Evolutionary conservation across 129 eudicot genomes (phyloP).

Genomic region (Cynara cardunculus): DNA sequence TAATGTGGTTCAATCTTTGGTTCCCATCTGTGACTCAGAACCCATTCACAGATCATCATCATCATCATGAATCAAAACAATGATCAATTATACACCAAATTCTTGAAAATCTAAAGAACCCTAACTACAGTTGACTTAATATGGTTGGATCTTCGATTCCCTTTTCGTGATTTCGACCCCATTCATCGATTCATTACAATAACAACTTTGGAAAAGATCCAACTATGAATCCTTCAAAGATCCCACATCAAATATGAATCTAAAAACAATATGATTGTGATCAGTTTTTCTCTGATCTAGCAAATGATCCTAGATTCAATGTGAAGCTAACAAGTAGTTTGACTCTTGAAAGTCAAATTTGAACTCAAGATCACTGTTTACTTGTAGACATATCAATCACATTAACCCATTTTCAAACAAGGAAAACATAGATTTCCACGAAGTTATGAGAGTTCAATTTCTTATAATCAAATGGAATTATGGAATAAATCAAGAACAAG

Average conservation of each 20-base stretch:
- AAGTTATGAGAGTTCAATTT: neutral
- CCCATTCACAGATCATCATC: neutral
- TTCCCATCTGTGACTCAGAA: no score
- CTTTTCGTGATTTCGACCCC: neutral
- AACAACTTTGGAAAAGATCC: neutral
- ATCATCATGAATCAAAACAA: neutral
- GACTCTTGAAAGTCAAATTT: slow-evolving; percentile 12
- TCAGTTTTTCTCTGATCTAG: neutral
- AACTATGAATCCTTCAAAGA: neutral
- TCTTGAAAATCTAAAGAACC: neutral
- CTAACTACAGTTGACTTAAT: slow-evolving; percentile 1
- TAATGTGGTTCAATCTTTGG: no score
- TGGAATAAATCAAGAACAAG: neutral
- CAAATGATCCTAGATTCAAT: neutral
- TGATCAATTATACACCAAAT: neutral
- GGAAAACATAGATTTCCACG: neutral
- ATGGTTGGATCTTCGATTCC: neutral
- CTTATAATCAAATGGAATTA: neutral
- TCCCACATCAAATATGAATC: neutral
- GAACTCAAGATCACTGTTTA: neutral
- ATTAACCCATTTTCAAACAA: neutral
- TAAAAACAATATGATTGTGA: neutral
- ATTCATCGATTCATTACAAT: neutral
- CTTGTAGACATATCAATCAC: neutral
- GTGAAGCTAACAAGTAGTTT: neutral